These are phyloP conservation scores for Tuber umbilicatum DNA, from an alignment of 495 filamentous ascomycete genomes.

Conservation along the genomic window DNA sequence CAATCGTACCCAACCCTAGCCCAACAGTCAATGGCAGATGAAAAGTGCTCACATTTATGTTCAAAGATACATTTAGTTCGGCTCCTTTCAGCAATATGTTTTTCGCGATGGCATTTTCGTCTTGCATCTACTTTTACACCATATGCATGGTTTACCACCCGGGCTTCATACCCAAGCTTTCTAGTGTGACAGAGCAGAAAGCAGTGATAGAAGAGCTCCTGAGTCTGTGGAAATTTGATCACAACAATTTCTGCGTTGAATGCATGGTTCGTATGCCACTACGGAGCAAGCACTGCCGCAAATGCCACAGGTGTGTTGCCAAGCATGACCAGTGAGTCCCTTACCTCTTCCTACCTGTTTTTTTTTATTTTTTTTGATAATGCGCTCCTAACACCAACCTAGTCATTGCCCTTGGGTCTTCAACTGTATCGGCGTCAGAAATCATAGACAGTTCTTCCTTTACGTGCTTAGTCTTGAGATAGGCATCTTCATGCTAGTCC, in stretches of 20 bases:
- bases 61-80: constrained; percentile 56
- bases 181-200: constrained; percentile 79
- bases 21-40: background rate
- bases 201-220: constrained; percentile 79
- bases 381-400: background rate
- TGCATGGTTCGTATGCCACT: constrained; percentile 92
- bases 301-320: constrained; percentile 84
- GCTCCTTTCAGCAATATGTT: constrained; percentile 66
- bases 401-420: constrained; percentile 98
- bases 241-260: constrained; percentile 81
- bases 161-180: constrained; percentile 88
- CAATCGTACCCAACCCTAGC: constrained; percentile 22
- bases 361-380: too few relatives aligned
- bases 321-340: constrained; percentile 88
- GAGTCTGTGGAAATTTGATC: constrained; percentile 79
- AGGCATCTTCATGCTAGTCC: constrained; percentile 56
- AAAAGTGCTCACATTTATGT: constrained; percentile 35
- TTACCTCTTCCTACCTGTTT: constrained; percentile 7
- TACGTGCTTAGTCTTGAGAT: constrained; percentile 72
- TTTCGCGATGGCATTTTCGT: constrained; percentile 57
- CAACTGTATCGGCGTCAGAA: constrained; percentile 91
- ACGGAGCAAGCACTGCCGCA: constrained; percentile 88
- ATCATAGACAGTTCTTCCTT: constrained; percentile 88
- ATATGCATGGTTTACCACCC: constrained; percentile 81
- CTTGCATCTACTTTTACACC: constrained; percentile 79